These are phyloP conservation scores for Calocybe gambosa DNA, from an alignment of 1,284 basidiomycete genomes.

Conservation along the genomic window DNA sequence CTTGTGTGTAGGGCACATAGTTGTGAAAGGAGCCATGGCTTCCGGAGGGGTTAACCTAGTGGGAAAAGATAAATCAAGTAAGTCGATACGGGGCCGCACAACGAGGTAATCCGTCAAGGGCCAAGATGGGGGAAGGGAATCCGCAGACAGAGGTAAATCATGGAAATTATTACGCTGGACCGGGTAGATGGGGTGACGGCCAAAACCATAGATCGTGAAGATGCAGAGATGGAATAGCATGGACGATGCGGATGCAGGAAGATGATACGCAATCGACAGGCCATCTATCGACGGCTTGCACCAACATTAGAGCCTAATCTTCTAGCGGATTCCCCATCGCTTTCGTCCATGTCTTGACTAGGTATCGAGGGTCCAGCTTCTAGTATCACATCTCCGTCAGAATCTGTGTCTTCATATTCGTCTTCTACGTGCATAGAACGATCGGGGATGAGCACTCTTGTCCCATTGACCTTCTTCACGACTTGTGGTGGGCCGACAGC, in stretches of 20 bases:
- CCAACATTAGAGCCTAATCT: slow-evolving; percentile 6
- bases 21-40: no score
- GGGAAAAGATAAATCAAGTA: background rate
- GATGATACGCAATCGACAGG: slow-evolving; percentile 1
- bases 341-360: slow-evolving; percentile 7
- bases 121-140: background rate
- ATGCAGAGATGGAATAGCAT: slow-evolving; percentile 6
- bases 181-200: background rate
- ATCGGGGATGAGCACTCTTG: slow-evolving; percentile 27
- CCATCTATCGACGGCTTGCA: slow-evolving; percentile 14
- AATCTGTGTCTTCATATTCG: slow-evolving; percentile 36
- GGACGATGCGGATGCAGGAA: background rate
- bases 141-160: background rate
- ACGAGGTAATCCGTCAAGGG: background rate
- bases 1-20: no score
- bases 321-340: slow-evolving; percentile 4
- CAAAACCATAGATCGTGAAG: slow-evolving; percentile 3
- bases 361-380: slow-evolving; percentile 17
- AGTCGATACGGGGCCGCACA: background rate
- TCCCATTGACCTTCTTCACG: slow-evolving; percentile 32
- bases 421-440: slow-evolving; percentile 50
- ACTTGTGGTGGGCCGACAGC: slow-evolving; percentile 41
- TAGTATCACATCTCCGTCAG: slow-evolving; percentile 18
- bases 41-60: background rate
- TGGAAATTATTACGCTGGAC: slow-evolving; percentile 1